A percentile compares a stretch with the other conserved stretches of the same genome.
These are phyloP conservation scores for Heracleum sosnowskyi DNA, from an alignment of 129 eudicot species.

Conservation along the genomic window DNA sequence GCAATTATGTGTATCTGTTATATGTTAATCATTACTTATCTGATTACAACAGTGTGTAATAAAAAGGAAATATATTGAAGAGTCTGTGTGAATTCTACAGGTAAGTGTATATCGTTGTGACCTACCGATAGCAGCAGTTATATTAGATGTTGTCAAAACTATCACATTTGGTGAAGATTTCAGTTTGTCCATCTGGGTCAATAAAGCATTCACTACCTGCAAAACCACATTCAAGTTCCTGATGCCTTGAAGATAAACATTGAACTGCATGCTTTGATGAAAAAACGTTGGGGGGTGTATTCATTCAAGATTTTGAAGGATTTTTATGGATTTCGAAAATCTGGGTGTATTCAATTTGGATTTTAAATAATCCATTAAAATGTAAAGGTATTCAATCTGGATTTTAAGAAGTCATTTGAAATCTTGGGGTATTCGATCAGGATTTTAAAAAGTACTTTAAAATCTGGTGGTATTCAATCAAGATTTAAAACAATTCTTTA, in stretches of 20 bases:
- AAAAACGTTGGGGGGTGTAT: no score
- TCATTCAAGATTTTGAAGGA: no score
- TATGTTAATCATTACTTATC: background rate
- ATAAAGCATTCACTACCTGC: conserved; percentile 94
- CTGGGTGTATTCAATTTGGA: no score
- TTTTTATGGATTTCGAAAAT: no score
- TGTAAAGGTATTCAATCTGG: no score
- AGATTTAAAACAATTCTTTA: no score
- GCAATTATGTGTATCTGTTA: background rate
- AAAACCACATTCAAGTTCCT: conserved; percentile 21
- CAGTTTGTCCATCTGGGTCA: conserved; percentile 93
- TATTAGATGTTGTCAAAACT: conserved; percentile 83
- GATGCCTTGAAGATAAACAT: conserved; percentile 12
- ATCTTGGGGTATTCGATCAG: no score
- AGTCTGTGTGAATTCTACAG: background rate
- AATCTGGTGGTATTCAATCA: no score
- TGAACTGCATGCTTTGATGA: background rate
- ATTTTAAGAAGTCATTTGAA: no score
- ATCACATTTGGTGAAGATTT: conserved; percentile 89
- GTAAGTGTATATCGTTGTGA: background rate
- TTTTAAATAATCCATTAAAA: no score
- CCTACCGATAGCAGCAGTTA: conserved; percentile 95
- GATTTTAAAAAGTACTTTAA: no score
- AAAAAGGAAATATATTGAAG: background rate
- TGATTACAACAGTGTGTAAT: background rate